Evolutionary conservation across 2,329 filamentous ascomycete species (phyloP).

Genomic region (Fusarium chaquense): DNA sequence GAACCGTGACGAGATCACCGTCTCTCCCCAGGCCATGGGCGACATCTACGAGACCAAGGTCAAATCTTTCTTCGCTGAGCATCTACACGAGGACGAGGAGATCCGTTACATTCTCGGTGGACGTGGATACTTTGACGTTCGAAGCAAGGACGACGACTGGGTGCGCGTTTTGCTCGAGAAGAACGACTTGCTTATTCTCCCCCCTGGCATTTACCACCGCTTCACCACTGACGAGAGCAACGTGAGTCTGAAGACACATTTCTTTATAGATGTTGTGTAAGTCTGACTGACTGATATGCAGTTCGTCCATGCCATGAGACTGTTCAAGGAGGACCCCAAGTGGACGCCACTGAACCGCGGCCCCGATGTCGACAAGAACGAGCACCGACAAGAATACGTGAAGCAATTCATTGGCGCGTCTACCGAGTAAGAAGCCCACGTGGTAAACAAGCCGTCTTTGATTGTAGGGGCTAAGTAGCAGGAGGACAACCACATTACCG

Average conservation of each 20-base stretch:
- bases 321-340: conserved; percentile 98
- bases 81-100: conserved; percentile 98
- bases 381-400: conserved; percentile 83
- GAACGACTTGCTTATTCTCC: conserved; percentile 91
- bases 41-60: conserved; percentile 93
- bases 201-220: conserved; percentile 95
- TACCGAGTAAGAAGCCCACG: conserved; percentile 43
- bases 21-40: conserved; percentile 88
- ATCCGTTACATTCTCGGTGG: conserved; percentile 94
- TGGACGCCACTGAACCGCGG: conserved; percentile 94
- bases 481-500: conserved; percentile 20
- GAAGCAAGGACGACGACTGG: conserved; percentile 86
- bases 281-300: conserved; percentile 53
- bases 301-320: conserved; percentile 95
- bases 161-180: conserved; percentile 87
- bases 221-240: conserved; percentile 95
- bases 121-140: conserved; percentile 92
- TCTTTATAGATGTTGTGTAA: background rate
- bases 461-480: conserved; percentile 28
- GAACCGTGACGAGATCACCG: conserved; percentile 93
- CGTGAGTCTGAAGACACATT: conserved; percentile 64
- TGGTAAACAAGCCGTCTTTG: conserved; percentile 26
- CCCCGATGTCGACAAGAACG: conserved; percentile 81
- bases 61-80: conserved; percentile 92
- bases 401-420: conserved; percentile 55